phyloP scores from a whole-genome alignment of 805 yeast species.

The Myxozyma monticola region DNA sequence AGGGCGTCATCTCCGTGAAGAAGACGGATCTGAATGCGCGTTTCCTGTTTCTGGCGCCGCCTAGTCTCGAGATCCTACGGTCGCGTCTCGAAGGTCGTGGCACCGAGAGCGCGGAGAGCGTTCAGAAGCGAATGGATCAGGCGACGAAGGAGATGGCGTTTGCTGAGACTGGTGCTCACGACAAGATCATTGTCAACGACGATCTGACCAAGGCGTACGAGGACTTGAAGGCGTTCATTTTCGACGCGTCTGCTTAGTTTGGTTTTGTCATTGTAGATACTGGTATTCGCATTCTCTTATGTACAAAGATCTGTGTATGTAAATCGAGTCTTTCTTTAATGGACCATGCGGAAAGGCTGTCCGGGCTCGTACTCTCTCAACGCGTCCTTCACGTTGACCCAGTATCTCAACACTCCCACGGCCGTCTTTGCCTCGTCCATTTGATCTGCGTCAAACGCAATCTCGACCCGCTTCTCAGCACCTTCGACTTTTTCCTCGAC shows the following conservation, averaged over 20 bases:
- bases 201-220: slow-evolving; percentile 84
- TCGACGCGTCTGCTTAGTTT: slow-evolving; percentile 39
- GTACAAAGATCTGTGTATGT: neutral
- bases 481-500: slow-evolving; percentile 57
- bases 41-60: slow-evolving; percentile 87
- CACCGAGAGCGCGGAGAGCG: slow-evolving; percentile 85
- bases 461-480: slow-evolving; percentile 48
- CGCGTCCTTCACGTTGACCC: slow-evolving; percentile 74
- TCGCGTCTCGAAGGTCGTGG: slow-evolving; percentile 84
- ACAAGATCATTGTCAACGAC: slow-evolving; percentile 82
- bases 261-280: neutral
- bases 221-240: slow-evolving; percentile 76
- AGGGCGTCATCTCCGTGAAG: slow-evolving; percentile 94
- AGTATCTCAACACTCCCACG: slow-evolving; percentile 75
- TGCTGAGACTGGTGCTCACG: slow-evolving; percentile 87
- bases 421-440: slow-evolving; percentile 62
- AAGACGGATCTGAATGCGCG: slow-evolving; percentile 78
- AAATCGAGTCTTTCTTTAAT: slow-evolving; percentile 18
- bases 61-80: slow-evolving; percentile 76
- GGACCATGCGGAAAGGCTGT: slow-evolving; percentile 30
- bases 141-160: slow-evolving; percentile 88
- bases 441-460: slow-evolving; percentile 49
- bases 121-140: slow-evolving; percentile 80
- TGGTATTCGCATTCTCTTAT: no score
- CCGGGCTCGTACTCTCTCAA: slow-evolving; percentile 50